A percentile compares a stretch with the other conserved stretches of the same genome.
These are phyloP conservation scores for Leishmania mexicana DNA, from an alignment of 208 protist species.

Conservation along the genomic window DNA sequence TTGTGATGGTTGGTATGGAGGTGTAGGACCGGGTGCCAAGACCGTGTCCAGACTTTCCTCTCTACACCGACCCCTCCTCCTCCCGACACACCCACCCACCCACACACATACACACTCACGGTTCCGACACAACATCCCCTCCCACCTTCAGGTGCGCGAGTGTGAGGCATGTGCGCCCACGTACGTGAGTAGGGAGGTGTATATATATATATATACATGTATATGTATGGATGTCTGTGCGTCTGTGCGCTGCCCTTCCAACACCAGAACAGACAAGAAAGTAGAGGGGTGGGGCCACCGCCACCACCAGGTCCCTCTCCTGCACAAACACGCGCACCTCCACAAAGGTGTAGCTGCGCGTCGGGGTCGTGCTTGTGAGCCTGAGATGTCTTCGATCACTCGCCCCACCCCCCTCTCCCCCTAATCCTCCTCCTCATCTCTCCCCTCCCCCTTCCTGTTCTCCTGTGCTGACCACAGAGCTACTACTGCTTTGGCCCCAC, in stretches of 20 bases:
- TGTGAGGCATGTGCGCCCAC: not conserved
- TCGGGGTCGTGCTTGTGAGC: not conserved
- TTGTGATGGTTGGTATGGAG: not conserved
- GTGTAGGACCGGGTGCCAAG: not conserved
- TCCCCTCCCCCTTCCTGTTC: not conserved
- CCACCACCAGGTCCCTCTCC: not conserved
- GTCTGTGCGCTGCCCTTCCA: not conserved
- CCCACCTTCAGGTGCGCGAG: not conserved
- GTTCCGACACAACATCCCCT: not conserved
- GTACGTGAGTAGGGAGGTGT: not conserved
- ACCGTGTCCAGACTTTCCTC: not conserved
- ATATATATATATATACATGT: not conserved
- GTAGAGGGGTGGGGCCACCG: not conserved
- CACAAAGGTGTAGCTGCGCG: not conserved
- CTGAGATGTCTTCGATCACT: not conserved
- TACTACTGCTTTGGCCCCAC: not conserved
- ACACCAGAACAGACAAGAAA: not conserved
- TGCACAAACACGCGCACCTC: not conserved
- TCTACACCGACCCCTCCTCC: not conserved
- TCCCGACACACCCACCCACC: not conserved
- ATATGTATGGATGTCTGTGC: not conserved
- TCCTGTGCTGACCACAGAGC: not conserved
- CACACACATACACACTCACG: too few species aligned
- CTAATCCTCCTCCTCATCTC: not conserved
- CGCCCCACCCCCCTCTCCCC: not conserved